phyloP scores from a whole-genome alignment of 805 yeast species.

The Lipomyces yamadae region DNA sequence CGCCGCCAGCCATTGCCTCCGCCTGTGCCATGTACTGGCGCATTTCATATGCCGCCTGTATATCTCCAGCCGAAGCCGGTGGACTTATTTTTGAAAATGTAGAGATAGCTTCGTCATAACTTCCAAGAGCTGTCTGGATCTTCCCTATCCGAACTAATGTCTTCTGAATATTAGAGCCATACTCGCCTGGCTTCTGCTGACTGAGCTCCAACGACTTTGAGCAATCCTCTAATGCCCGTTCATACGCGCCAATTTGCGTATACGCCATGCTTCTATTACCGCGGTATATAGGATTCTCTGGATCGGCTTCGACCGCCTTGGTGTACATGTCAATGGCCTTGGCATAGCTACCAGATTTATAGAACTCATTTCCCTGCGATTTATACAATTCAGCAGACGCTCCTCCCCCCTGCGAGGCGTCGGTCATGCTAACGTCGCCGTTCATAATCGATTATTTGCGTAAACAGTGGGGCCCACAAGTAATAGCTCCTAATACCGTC shows the following conservation, averaged over 20 bases:
- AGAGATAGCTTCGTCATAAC: constrained; percentile 45
- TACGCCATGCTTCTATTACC: constrained; percentile 51
- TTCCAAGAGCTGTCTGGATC: constrained; percentile 45
- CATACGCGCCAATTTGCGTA: constrained; percentile 45
- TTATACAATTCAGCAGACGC: constrained; percentile 37
- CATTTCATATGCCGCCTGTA: constrained; percentile 47
- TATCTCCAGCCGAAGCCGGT: constrained; percentile 38
- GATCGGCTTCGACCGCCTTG: constrained; percentile 41
- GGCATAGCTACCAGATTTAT: constrained; percentile 47
- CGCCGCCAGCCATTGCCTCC: constrained; percentile 37
- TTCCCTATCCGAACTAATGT: constrained; percentile 47
- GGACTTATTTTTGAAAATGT: constrained; percentile 39
- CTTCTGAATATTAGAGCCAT: constrained; percentile 46
- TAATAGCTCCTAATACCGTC: background rate
- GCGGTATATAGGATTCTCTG: constrained; percentile 45
- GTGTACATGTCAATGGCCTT: constrained; percentile 44
- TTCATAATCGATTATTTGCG: background rate
- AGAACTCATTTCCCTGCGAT: constrained; percentile 48
- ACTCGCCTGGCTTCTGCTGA: constrained; percentile 29
- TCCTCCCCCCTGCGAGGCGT: constrained; percentile 5
- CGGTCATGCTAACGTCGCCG: background rate
- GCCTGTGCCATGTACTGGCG: constrained; percentile 47
- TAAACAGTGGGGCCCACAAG: background rate
- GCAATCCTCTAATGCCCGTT: constrained; percentile 47
- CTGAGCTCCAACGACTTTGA: constrained; percentile 38